Percentiles rank a stretch among this genome's conserved stretches.
Evolutionary conservation across 116 monocot genomes (phyloP).

Genomic region (Trichopus zeylanicus): DNA sequence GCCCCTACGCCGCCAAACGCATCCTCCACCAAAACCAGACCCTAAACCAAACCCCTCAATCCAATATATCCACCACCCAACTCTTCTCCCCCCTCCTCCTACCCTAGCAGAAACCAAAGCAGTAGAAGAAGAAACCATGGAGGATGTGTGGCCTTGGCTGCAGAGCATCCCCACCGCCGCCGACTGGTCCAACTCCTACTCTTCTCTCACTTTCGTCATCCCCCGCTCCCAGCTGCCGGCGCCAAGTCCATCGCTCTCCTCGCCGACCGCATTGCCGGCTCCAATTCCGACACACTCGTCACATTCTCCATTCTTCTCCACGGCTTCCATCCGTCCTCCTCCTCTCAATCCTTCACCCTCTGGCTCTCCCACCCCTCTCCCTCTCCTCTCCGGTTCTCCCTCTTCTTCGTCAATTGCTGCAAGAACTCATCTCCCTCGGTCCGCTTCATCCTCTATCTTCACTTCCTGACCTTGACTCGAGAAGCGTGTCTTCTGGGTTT

Average conservation of each 20-base stretch:
- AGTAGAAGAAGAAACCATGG: not conserved
- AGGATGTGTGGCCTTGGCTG: slow-evolving; percentile 45
- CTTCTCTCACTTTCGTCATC: slow-evolving; percentile 11
- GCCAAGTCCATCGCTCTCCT: slow-evolving; percentile 30
- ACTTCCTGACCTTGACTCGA: slow-evolving; percentile 12
- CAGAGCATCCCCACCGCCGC: slow-evolving; percentile 17
- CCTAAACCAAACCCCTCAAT: not conserved
- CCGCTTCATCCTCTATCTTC: slow-evolving; percentile 11
- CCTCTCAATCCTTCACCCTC: slow-evolving; percentile 10
- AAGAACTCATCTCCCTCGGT: slow-evolving; percentile 29
- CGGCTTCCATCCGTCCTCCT: slow-evolving; percentile 29
- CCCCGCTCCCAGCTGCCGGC: slow-evolving; percentile 25
- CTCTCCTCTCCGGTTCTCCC: slow-evolving; percentile 14
- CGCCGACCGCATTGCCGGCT: slow-evolving; percentile 27
- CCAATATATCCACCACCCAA: not conserved
- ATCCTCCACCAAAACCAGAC: not conserved
- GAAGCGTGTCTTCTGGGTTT: slow-evolving; percentile 12
- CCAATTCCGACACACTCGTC: slow-evolving; percentile 17
- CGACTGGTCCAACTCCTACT: slow-evolving; percentile 10
- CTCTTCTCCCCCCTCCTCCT: not conserved
- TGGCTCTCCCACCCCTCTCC: slow-evolving; percentile 59
- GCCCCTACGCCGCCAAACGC: not conserved
- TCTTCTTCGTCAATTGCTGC: slow-evolving; percentile 57
- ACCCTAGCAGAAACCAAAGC: not conserved
- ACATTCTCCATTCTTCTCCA: slow-evolving; percentile 48